A percentile compares a stretch with the other conserved stretches of the same genome.
These are phyloP conservation scores for Trichoderma breve DNA, from an alignment of 2,329 filamentous ascomycete species.

Conservation along the genomic window DNA sequence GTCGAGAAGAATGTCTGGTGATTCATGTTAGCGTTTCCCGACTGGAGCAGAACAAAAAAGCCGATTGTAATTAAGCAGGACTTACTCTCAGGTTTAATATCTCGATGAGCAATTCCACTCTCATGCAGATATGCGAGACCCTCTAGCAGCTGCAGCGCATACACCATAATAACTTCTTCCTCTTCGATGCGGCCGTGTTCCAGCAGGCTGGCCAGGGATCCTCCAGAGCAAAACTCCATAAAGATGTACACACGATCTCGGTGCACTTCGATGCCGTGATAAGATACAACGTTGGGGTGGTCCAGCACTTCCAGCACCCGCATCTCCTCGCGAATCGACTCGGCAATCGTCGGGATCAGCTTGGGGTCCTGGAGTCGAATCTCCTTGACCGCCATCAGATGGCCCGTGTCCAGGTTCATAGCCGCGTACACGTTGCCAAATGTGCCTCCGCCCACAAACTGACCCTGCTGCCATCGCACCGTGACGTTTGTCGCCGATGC, in stretches of 20 bases:
- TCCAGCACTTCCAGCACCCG: slow-evolving; percentile 91
- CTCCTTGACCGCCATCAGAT: slow-evolving; percentile 98
- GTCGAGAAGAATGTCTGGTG: slow-evolving; percentile 83
- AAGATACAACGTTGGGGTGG: slow-evolving; percentile 96
- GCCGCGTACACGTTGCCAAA: slow-evolving; percentile 97
- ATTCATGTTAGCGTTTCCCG: slow-evolving; percentile 22
- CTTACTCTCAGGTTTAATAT: slow-evolving; percentile 96
- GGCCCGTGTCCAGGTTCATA: slow-evolving; percentile 94
- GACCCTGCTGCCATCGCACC: slow-evolving; percentile 97
- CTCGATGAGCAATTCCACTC: slow-evolving; percentile 86
- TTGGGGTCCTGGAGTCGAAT: slow-evolving; percentile 96
- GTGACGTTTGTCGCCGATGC: slow-evolving; percentile 94
- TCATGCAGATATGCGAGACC: slow-evolving; percentile 92
- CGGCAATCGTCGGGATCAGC: slow-evolving; percentile 88
- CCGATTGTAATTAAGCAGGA: slow-evolving; percentile 26
- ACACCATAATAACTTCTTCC: slow-evolving; percentile 96
- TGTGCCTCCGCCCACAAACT: slow-evolving; percentile 93
- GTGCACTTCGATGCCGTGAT: slow-evolving; percentile 97
- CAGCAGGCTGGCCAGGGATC: slow-evolving; percentile 82
- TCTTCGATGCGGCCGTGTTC: slow-evolving; percentile 98
- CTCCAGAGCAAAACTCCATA: slow-evolving; percentile 98
- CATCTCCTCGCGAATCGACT: slow-evolving; percentile 96
- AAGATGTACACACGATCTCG: slow-evolving; percentile 99
- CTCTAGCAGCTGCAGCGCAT: slow-evolving; percentile 89
- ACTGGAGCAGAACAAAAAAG: not conserved